phyloP scores from a whole-genome alignment of 2,329 filamentous ascomycete species.

The Pseudocercospora vitis region DNA sequence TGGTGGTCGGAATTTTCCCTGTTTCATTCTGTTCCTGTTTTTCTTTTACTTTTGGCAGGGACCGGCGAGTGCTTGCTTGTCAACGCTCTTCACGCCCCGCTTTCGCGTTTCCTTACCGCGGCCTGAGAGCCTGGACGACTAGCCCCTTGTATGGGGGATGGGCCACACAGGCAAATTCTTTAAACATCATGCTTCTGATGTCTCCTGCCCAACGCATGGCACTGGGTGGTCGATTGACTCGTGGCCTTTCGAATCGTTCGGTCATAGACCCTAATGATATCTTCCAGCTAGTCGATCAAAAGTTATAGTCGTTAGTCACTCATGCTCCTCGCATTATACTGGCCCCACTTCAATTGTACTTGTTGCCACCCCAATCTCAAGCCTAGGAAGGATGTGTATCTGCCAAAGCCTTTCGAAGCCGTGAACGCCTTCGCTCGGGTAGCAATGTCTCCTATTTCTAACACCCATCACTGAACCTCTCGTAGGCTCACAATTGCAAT shows the following conservation, averaged over 20 bases:
- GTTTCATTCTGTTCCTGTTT: slow-evolving; percentile 17
- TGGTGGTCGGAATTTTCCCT: slow-evolving; percentile 25
- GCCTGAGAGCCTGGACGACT: slow-evolving; percentile 10
- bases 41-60: slow-evolving; percentile 14
- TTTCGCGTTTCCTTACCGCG: slow-evolving; percentile 22
- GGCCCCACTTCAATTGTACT: too few species aligned
- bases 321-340: too few species aligned
- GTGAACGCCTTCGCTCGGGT: too few species aligned
- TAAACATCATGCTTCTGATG: slow-evolving; percentile 43
- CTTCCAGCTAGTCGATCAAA: not conserved
- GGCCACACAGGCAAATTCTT: slow-evolving; percentile 1
- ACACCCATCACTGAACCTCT: too few species aligned
- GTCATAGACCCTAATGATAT: too few species aligned
- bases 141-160: slow-evolving; percentile 11
- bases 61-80: slow-evolving; percentile 25
- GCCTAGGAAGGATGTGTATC: too few species aligned
- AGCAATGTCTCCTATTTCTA: too few species aligned
- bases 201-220: slow-evolving; percentile 41
- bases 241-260: too few species aligned
- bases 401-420: too few species aligned
- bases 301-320: not conserved
- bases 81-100: slow-evolving; percentile 18
- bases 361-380: too few species aligned
- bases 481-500: too few species aligned
- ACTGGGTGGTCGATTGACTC: slow-evolving; percentile 49